Conservation (phyloP, 108 stramenopile species). For the Nitzschia sp. region DNA sequence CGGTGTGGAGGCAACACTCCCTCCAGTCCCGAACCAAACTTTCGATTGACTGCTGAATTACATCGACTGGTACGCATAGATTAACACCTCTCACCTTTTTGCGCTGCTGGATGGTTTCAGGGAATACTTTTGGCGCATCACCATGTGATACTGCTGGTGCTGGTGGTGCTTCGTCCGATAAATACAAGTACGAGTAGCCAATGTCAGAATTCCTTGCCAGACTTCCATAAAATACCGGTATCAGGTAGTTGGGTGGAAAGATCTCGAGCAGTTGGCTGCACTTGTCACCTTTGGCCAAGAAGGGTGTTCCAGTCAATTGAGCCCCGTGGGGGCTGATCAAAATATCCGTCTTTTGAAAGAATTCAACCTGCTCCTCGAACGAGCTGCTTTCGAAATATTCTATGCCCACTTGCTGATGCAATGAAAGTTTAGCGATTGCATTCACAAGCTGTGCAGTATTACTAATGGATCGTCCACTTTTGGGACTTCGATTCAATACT, state of each 20-base stretch:
- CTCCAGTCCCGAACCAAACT: slow-evolving; percentile 12
- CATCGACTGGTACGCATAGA: slow-evolving; percentile 10
- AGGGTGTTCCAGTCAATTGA: slow-evolving; percentile 42
- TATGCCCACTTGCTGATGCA: background rate
- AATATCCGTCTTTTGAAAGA: slow-evolving; percentile 34
- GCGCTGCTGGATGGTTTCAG: background rate
- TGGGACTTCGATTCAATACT: slow-evolving; percentile 29
- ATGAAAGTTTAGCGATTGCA: background rate
- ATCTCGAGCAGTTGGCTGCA: slow-evolving; percentile 37
- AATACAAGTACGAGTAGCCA: slow-evolving; percentile 25
- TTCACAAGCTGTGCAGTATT: slow-evolving; percentile 20
- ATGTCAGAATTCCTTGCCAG: slow-evolving; percentile 17
- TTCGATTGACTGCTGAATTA: background rate
- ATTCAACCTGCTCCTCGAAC: slow-evolving; percentile 33
- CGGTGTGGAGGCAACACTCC: slow-evolving; percentile 14
- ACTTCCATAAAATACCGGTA: slow-evolving; percentile 41
- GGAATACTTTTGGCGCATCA: too few species aligned
- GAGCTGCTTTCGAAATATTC: slow-evolving; percentile 34
- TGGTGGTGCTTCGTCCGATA: background rate
- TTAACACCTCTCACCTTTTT: background rate
- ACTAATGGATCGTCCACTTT: slow-evolving; percentile 20
- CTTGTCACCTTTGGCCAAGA: slow-evolving; percentile 22
- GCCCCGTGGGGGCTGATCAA: slow-evolving; percentile 48
- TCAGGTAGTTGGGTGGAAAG: slow-evolving; percentile 35
- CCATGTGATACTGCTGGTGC: too few species aligned